Percentiles rank a stretch among this genome's conserved stretches.
phyloP scores from a whole-genome alignment of 371 early-diverging fungal genomes.

The Circinella umbellata region DNA sequence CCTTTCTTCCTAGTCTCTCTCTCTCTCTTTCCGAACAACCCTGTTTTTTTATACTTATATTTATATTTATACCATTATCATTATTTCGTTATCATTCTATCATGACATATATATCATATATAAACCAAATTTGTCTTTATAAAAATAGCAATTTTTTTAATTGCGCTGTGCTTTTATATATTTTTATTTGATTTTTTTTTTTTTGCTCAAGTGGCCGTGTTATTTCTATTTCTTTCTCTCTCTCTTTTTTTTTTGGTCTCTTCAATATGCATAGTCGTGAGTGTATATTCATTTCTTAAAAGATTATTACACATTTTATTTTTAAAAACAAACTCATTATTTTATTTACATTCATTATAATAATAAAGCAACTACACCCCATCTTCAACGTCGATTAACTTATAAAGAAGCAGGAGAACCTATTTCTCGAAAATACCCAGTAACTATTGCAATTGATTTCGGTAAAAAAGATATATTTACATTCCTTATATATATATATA shows the following conservation, averaged over 20 bases:
- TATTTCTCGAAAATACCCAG: constrained; percentile 7
- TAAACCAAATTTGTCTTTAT: too few relatives aligned
- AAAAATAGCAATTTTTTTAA: too few relatives aligned
- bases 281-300: neutral
- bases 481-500: too few relatives aligned
- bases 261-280: constrained; percentile 3
- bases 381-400: constrained; percentile 4
- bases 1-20: constrained; percentile 1
- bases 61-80: too few relatives aligned
- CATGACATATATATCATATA: too few relatives aligned
- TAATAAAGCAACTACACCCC: neutral
- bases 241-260: too few relatives aligned
- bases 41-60: neutral
- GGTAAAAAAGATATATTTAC: constrained; percentile 12
- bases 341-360: neutral
- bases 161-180: neutral
- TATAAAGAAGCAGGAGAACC: constrained; percentile 1
- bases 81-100: too few relatives aligned
- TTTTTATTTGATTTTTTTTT: neutral
- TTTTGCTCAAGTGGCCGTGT: neutral
- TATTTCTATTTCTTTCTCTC: too few relatives aligned
- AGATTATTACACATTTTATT: neutral
- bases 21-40: neutral
- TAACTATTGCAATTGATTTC: constrained; percentile 30
- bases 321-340: neutral